Evolutionary conservation across 257 asterid genomes (phyloP), one percentile per base, ranked within the genome.

Genomic region (Mitragyna speciosa): DNA sequence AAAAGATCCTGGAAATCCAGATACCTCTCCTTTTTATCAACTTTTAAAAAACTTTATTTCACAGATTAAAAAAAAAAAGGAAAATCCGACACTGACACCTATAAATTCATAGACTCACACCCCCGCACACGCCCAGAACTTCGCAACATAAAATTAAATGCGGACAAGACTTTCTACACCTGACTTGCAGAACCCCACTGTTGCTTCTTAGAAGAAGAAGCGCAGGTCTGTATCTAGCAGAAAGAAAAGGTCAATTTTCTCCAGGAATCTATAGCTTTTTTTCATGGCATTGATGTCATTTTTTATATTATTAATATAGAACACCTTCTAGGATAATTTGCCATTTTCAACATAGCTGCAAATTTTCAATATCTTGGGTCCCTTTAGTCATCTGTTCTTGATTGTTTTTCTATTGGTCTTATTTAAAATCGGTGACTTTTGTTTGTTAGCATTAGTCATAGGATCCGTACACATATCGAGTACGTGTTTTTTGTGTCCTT

Each of bases 391-490:
- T 65, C 49, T 73, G 56, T 76, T 81, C 67, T 78, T 80, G 70
- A 45, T 54, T 59, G 19, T 26, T 73, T 84, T n/a, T 56, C 22
- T 67, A 75, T 70, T 79, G 45, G n/a, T 49, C 48, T 33, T 72
- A 14, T 45, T 70, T 63, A 51, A 72, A 83, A 82, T 76, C 65
- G 83, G 85, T 70, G 77, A 48, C 71, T 75, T 87, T 80, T 84
- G 84, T 72, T 83, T 78, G 85, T 74, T 82, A 58, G 64, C 80
- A 59, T 79, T 78, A 43, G 74, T 78, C 83, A 36, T 54, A 76
- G 82, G 92, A 92, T 89, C 93, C 90, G 80, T 76, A 48, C 70
- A 28, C 39, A 68, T 75, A 70, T 82, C 81, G 22, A 80, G 77
- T 66, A 79, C 84, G 81, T 79, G 77, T 75, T 82, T 59, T 78